Conservation (phyloP, 495 filamentous ascomycete genomes). For the Penicillium canariense region DNA sequence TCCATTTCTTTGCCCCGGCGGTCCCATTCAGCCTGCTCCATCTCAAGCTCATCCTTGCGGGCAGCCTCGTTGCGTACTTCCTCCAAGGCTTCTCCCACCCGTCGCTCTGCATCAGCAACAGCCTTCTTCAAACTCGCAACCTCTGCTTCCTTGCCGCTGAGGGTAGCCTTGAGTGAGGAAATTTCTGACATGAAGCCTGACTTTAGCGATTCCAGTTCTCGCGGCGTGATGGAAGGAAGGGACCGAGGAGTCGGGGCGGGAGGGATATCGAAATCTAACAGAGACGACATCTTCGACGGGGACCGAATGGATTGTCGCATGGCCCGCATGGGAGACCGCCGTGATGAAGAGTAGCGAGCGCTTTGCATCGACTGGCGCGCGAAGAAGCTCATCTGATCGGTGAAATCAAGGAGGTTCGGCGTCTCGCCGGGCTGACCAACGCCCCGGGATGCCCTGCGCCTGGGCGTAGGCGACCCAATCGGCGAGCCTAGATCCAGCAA, state of each 20-base stretch:
- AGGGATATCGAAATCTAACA: conserved; percentile 92
- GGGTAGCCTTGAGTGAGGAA: conserved; percentile 79
- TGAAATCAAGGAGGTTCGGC: conserved; percentile 78
- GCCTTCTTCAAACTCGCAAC: conserved; percentile 79
- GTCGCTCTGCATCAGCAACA: conserved; percentile 81
- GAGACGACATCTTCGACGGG: conserved; percentile 42
- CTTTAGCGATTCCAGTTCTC: conserved; percentile 89
- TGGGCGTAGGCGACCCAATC: conserved; percentile 58
- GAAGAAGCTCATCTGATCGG: conserved; percentile 67
- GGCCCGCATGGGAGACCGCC: conserved; percentile 40
- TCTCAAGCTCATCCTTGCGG: conserved; percentile 63
- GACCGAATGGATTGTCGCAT: conserved; percentile 36
- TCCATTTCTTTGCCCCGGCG: conserved; percentile 83
- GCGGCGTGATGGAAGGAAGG: conserved; percentile 83
- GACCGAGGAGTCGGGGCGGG: conserved; percentile 87
- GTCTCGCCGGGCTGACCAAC: conserved; percentile 20
- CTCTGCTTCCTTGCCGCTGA: conserved; percentile 89
- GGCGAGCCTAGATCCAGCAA: conserved; percentile 42
- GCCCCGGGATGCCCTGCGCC: conserved; percentile 60
- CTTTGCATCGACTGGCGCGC: conserved; percentile 37
- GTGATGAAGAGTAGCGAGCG: conserved; percentile 43
- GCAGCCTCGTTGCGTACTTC: conserved; percentile 70
- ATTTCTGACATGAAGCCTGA: conserved; percentile 87
- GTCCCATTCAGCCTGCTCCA: conserved; percentile 83
- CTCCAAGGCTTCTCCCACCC: conserved; percentile 84